phyloP scores from a whole-genome alignment of 2,329 filamentous ascomycete genomes.

The Colletotrichum tropicale region DNA sequence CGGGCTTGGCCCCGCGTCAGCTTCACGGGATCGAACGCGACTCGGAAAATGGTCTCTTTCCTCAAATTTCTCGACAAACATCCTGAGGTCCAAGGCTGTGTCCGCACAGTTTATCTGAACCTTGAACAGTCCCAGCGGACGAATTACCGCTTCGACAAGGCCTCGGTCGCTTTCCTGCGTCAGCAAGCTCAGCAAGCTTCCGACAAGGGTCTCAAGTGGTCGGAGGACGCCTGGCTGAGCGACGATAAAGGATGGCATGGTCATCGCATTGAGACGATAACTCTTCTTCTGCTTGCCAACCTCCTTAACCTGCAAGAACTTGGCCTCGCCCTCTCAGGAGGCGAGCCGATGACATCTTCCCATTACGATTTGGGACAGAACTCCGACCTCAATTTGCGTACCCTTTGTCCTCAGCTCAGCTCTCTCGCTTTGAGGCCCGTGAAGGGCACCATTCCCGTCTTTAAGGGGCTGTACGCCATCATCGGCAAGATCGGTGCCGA shows the following conservation, averaged over 20 bases:
- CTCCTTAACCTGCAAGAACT: background rate
- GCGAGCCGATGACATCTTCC: background rate
- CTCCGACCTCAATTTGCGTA: background rate
- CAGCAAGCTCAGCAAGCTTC: background rate
- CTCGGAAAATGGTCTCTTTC: background rate
- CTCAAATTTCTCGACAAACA: background rate
- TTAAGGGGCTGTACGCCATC: background rate
- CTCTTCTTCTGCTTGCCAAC: background rate
- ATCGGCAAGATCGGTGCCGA: background rate
- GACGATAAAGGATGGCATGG: background rate
- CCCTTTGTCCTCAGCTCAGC: background rate
- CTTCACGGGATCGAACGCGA: background rate
- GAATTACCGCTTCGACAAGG: background rate
- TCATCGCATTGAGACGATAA: background rate
- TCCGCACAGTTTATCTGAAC: background rate
- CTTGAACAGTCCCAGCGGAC: background rate
- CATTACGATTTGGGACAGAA: background rate
- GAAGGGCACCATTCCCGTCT: background rate
- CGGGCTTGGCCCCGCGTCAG: background rate
- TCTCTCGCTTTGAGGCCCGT: background rate
- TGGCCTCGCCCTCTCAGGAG: background rate
- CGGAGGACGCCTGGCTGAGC: background rate
- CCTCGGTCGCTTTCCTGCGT: background rate
- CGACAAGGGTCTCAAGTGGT: background rate
- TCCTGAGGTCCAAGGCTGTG: background rate